Percentiles rank a stretch among this genome's conserved stretches.
phyloP scores from a whole-genome alignment of 2,329 filamentous ascomycete genomes.

The Fusarium sp. region DNA sequence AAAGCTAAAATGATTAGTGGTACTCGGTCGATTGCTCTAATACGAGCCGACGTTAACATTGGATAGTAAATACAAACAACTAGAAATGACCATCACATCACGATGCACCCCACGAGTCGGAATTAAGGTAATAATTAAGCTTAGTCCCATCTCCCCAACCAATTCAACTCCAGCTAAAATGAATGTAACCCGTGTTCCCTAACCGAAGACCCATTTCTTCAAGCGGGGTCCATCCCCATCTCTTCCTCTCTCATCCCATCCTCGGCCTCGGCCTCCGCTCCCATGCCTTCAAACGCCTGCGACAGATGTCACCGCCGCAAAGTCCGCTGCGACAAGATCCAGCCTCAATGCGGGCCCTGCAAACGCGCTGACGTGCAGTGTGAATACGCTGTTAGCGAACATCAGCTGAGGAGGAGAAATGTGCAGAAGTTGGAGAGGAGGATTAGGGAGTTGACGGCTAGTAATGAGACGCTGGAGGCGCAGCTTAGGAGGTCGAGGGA shows the following conservation, averaged over 20 bases:
- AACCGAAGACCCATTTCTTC: constrained; percentile 13
- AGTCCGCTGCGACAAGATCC: constrained; percentile 57
- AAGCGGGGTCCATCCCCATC: constrained; percentile 32
- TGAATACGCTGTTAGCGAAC: constrained; percentile 52
- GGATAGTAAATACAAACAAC: not conserved
- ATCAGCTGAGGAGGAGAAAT: constrained; percentile 49
- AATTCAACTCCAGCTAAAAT: not conserved
- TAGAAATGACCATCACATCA: not conserved
- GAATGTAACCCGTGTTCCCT: constrained; percentile 11
- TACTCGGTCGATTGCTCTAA: not conserved
- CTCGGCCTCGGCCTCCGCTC: constrained; percentile 39
- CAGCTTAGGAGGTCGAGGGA: constrained; percentile 31
- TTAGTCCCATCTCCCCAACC: constrained; percentile 8
- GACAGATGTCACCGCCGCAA: constrained; percentile 59
- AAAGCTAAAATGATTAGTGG: not conserved
- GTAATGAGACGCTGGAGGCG: constrained; percentile 43
- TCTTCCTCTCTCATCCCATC: not conserved
- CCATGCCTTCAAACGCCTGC: constrained; percentile 50
- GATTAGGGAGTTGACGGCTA: constrained; percentile 51
- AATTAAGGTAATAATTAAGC: constrained; percentile 34
- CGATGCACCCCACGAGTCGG: constrained; percentile 29
- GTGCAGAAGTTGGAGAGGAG: constrained; percentile 54
- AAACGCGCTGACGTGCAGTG: constrained; percentile 53
- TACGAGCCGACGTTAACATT: not conserved
- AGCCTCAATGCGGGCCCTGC: constrained; percentile 55